phyloP scores from a whole-genome alignment of 2,329 filamentous ascomycete genomes.

The Fusarium graminum region DNA sequence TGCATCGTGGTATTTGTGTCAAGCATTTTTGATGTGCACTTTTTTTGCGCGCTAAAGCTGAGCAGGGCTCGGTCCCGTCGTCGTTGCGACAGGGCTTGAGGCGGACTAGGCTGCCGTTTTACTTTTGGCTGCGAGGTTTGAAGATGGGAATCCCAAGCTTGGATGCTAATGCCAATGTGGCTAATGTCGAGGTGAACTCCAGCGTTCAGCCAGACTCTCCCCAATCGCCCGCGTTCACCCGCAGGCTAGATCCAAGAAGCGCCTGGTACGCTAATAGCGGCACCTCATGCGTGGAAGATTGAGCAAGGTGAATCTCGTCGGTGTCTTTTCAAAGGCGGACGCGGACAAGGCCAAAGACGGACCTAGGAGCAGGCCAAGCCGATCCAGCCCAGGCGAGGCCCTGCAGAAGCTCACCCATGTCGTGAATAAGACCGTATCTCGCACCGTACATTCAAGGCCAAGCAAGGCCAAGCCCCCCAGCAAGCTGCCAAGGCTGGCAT shows the following conservation, averaged over 20 bases:
- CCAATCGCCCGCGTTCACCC: constrained; percentile 45
- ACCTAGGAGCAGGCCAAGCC: constrained; percentile 38
- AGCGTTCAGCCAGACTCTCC: constrained; percentile 11
- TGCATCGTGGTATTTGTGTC: constrained; percentile 27
- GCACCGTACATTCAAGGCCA: constrained; percentile 26
- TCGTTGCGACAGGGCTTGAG: constrained; percentile 34
- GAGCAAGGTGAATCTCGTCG: constrained; percentile 33
- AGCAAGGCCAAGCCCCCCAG: too few relatives aligned
- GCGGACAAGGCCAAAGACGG: constrained; percentile 33
- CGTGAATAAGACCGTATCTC: constrained; percentile 30
- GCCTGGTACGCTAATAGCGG: constrained; percentile 33
- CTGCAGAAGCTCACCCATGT: constrained; percentile 34
- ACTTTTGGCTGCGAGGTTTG: constrained; percentile 3
- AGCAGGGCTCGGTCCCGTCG: constrained; percentile 17
- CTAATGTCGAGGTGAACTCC: constrained; percentile 24
- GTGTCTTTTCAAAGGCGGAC: constrained; percentile 20
- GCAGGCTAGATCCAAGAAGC: constrained; percentile 41
- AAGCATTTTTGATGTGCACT: constrained; percentile 17
- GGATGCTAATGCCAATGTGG: constrained; percentile 3
- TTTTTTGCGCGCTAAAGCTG: constrained; percentile 28
- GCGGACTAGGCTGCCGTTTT: constrained; percentile 36
- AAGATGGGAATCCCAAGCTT: constrained; percentile 6
- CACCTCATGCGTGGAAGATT: constrained; percentile 40
- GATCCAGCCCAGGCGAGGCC: constrained; percentile 45
- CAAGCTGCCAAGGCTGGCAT: constrained; percentile 42